Evolutionary conservation across 2,329 filamentous ascomycete species (phyloP).

Genomic region (Fusarium sp.): DNA sequence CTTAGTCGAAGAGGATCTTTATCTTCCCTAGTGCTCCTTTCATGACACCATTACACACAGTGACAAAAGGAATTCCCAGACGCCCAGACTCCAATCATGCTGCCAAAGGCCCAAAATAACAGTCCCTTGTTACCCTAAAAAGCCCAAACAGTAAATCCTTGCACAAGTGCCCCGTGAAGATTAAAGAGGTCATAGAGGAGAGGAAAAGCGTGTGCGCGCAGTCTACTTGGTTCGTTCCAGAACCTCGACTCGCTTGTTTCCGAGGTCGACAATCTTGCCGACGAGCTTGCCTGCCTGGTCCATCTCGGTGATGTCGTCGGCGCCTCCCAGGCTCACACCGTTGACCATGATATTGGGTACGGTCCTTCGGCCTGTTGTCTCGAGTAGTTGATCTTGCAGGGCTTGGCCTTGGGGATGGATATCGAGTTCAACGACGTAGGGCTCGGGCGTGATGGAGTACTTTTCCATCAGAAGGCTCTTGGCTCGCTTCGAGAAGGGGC

Average conservation of each 20-base stretch:
- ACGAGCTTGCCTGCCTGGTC: conserved; percentile 74
- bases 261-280: conserved; percentile 77
- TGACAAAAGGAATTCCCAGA: conserved; percentile 21
- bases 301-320: conserved; percentile 83
- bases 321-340: conserved; percentile 88
- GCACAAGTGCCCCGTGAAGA: conserved; percentile 16
- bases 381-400: conserved; percentile 77
- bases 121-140: conserved; percentile 17
- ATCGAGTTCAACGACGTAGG: conserved; percentile 92
- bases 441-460: conserved; percentile 84
- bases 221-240: conserved; percentile 53
- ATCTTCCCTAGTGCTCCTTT: background rate
- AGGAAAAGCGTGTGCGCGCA: background rate
- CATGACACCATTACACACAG: conserved; percentile 4
- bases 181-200: conserved; percentile 21
- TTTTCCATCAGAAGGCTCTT: conserved; percentile 86
- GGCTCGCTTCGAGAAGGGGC: conserved; percentile 84
- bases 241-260: conserved; percentile 70
- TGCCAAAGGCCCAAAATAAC: conserved; percentile 7
- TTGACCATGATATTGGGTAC: conserved; percentile 94
- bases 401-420: conserved; percentile 76
- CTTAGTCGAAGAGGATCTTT: background rate
- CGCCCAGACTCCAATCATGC: conserved; percentile 36
- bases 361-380: conserved; percentile 82
- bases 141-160: conserved; percentile 6